Conservation (phyloP, 108 stramenopile genomes). For the Bacterosira constricta region DNA sequence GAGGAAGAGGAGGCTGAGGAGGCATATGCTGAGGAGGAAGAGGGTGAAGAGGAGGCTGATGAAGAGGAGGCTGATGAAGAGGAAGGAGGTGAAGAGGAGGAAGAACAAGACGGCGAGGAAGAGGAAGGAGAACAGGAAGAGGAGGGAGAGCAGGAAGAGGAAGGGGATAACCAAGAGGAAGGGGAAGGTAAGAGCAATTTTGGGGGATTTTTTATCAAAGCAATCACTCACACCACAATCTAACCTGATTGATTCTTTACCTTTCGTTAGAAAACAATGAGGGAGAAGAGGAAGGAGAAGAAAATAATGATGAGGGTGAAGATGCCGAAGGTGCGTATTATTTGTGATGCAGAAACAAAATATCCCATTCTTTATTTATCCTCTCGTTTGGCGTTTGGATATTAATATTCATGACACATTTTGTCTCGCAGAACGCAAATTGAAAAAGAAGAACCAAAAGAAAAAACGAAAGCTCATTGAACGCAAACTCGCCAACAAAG, state of each 20-base stretch:
- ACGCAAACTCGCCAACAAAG: conserved; percentile 43
- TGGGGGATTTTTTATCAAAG: too few relatives aligned
- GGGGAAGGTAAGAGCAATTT: too few relatives aligned
- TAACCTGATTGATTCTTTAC: too few relatives aligned
- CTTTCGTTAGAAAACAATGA: too few relatives aligned
- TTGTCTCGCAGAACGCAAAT: neutral
- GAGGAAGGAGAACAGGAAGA: conserved; percentile 2
- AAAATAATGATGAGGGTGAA: neutral
- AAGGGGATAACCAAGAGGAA: too few relatives aligned
- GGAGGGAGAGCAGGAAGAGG: neutral
- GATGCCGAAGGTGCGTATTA: neutral
- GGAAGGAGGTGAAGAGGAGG: neutral
- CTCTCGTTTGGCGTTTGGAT: neutral
- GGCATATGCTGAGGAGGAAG: conserved; percentile 29
- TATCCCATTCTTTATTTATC: neutral
- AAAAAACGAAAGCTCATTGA: neutral
- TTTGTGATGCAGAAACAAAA: neutral
- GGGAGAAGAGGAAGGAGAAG: conserved; percentile 1
- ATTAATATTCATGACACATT: neutral
- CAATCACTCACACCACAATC: too few relatives aligned
- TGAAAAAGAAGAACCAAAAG: neutral
- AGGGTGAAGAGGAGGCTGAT: neutral
- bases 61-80: conserved; percentile 30
- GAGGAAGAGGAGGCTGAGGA: conserved; percentile 34
- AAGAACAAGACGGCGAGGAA: neutral